Conservation (phyloP, 768 basidiomycete genomes). For the Suillus decipiens region DNA sequence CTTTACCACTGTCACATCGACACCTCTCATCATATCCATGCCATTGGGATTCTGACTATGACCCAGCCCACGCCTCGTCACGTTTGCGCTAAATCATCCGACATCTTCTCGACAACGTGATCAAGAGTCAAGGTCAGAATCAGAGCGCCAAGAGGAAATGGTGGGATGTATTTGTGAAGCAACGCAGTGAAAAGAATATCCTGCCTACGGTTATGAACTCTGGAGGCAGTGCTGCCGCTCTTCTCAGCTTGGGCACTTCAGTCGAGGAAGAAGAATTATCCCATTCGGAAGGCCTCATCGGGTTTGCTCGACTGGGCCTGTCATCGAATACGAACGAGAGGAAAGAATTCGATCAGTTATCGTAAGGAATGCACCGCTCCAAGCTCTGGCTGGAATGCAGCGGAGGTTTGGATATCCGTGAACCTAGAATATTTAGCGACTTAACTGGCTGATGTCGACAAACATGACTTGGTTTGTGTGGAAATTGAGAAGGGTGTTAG, state of each 20-base stretch:
- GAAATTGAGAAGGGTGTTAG: conserved; percentile 98
- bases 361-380: conserved; percentile 73
- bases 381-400: conserved; percentile 95
- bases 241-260: conserved; percentile 66
- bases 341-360: conserved; percentile 75
- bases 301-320: conserved; percentile 85
- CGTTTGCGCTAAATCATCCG: conserved; percentile 76
- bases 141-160: conserved; percentile 70
- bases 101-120: conserved; percentile 74
- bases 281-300: conserved; percentile 86
- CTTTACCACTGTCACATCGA: conserved; percentile 39
- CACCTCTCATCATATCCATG: conserved; percentile 1
- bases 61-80: conserved; percentile 68
- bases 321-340: conserved; percentile 71
- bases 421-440: conserved; percentile 89
- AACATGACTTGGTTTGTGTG: conserved; percentile 48
- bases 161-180: conserved; percentile 88
- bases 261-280: conserved; percentile 72
- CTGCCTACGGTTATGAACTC: conserved; percentile 22
- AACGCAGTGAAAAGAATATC: conserved; percentile 47
- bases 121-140: conserved; percentile 77
- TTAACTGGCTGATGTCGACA: conserved; percentile 59
- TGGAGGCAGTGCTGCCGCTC: conserved; percentile 52
- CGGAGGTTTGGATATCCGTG: conserved; percentile 87
- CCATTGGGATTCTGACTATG: conserved; percentile 57